Evolutionary conservation across 805 yeast genomes (phyloP).

Genomic region (Teunomyces funiuensis): DNA sequence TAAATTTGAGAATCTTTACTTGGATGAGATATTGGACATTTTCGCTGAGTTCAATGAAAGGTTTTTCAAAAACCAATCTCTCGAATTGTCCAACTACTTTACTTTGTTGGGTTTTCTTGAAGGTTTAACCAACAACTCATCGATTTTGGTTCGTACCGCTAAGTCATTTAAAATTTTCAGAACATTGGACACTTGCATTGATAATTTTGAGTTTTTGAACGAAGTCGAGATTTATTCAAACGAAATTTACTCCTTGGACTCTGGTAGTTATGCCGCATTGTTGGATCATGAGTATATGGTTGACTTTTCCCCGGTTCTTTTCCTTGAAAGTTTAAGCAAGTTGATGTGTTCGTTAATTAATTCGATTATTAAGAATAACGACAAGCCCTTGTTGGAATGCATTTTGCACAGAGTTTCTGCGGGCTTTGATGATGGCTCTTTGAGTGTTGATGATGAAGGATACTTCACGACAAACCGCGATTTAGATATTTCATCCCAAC

Average conservation of each 20-base stretch:
- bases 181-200: conserved; percentile 36
- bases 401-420: conserved; percentile 26
- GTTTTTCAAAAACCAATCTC: conserved; percentile 21
- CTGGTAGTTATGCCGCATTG: conserved; percentile 14
- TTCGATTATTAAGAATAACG: conserved; percentile 26
- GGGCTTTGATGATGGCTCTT: conserved; percentile 11
- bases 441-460: background rate
- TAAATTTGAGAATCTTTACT: conserved; percentile 19
- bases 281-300: conserved; percentile 26
- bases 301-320: conserved; percentile 37
- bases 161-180: conserved; percentile 30
- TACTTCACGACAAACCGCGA: background rate
- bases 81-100: conserved; percentile 33
- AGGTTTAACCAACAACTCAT: conserved; percentile 29
- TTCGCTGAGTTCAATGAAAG: conserved; percentile 26
- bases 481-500: conserved; percentile 20
- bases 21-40: conserved; percentile 25
- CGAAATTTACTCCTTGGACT: conserved; percentile 11
- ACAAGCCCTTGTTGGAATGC: conserved; percentile 26
- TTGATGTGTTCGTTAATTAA: conserved; percentile 36
- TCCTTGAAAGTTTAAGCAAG: conserved; percentile 32
- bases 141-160: conserved; percentile 22
- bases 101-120: conserved; percentile 35
- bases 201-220: conserved; percentile 38
- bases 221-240: conserved; percentile 34